Evolutionary conservation across 2,329 filamentous ascomycete genomes (phyloP), one percentile per base, ranked within the genome.

Genomic region (Sporothrix dimorphospora): DNA sequence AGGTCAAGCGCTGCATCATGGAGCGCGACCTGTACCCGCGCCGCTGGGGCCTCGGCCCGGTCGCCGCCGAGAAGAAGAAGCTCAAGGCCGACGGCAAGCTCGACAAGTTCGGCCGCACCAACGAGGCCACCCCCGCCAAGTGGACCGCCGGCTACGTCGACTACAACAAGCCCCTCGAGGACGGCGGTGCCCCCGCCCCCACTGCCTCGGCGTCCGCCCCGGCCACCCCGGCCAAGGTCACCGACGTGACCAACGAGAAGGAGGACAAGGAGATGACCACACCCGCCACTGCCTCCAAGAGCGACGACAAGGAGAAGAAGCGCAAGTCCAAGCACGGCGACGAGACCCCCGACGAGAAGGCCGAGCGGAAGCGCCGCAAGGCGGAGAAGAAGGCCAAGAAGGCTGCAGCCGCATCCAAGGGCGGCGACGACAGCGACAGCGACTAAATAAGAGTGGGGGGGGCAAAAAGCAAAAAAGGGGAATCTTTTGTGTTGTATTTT

Each of bases 1-100:
- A 98, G 88, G 94, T 99, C 81, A 99, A 99, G 91, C 92, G 96
- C 79, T 97, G 94, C 83, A 99, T 99, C 83, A 99, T 99, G 96
- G 96, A 99, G 88, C 93, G 96, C 78, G 96, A 98, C 81, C 88
- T 98, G 73, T 99, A 99, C 88, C 96, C 96, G 75, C 89, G 94
- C 81, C 88, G 95, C 86, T 99, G 96, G 96, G 96, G 96, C 76
- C 89, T 98, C 80, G 96, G 96, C 74, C 95, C 96, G 70, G 91
- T 95, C 73, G 96, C 96, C 67, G 85, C 92, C 66, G 94, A 98
- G 88, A 99, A 99, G 91, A 99, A 99, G 92, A 98, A 98, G 90
- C 90, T 99, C 87, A 98, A 98, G 90, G 93, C 94, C 70, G 92
- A 94, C 77, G 96, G 96, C 82, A 97, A 98, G 85, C 91, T 99